Evolutionary conservation across 345 rosid genomes (phyloP), one percentile per base, ranked within the genome.

Genomic region (Populus davidiana): DNA sequence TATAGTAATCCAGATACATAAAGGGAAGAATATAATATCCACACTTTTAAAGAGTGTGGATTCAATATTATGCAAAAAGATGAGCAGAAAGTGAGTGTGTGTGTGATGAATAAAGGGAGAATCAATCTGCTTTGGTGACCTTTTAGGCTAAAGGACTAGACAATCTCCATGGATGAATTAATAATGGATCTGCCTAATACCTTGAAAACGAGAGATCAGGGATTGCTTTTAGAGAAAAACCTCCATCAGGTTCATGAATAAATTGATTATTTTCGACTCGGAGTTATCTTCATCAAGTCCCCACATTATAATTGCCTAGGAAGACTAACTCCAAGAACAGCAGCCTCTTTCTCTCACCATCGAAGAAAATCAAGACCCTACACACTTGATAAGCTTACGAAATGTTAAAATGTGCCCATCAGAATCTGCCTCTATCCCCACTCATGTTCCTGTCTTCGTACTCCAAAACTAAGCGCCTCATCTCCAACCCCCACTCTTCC

Each of bases 401-500:
- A 54, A 54, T n/a, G n/a, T 72, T 41, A 72, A 74, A 50, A 47
- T 63, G 69, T 77, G 74, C n/a, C 80, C 77, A 69, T 77, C 63
- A 77, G 78, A 74, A 77, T 74, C 80, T 63, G 74, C 69, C 64
- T 67, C 61, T 21, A 12, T 33, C 36, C 36, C 36, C 82, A 70
- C 61, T 12, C 11, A 50, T 81, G 83, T 79, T 79, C 77, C 84
- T 69, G 81, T 79, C 80, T 54, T 83, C 78, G n/a, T 59, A 71
- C 80, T 81, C 75, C 82, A 73, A 80, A 70, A 77, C 33, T 3
- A 73, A 70, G 64, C 83, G 49, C 70, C 52, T 69, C 79, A 74
- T 73, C 82, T 62, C 54, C 79, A 31, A 71, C 67, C 67, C 31
- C 39, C 49, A 77, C 78, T 72, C 80, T 76, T 74, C 59, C 73